Evolutionary conservation across 306 rosid genomes (phyloP).

Genomic region (Herpetospermum pedunculosum): DNA sequence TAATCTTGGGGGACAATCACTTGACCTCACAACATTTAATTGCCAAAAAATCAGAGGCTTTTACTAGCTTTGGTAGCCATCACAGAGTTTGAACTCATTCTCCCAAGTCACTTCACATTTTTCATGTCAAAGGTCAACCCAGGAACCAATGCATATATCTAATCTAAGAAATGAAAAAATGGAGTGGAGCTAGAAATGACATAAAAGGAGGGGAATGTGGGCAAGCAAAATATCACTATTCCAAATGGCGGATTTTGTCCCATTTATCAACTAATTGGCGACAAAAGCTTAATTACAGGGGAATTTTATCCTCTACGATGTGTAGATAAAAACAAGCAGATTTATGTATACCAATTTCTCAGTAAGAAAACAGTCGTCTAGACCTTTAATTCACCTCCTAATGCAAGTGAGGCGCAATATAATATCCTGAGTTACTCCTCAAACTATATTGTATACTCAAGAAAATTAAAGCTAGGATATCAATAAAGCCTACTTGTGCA

Average conservation of each 20-base stretch:
- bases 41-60: too few species aligned
- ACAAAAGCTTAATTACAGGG: background rate
- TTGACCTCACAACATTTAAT: too few species aligned
- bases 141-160: background rate
- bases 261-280: background rate
- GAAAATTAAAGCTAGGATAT: too few species aligned
- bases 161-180: background rate
- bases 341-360: background rate
- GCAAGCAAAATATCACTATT: background rate
- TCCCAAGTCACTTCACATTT: too few species aligned
- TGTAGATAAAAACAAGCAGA: background rate
- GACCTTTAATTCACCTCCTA: too few species aligned
- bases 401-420: too few species aligned
- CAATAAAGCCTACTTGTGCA: too few species aligned
- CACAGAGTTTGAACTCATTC: too few species aligned
- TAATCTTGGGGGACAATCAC: background rate
- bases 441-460: too few species aligned
- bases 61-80: too few species aligned
- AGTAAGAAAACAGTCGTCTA: background rate
- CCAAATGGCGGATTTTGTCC: background rate
- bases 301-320: background rate
- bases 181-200: background rate
- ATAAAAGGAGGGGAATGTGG: background rate
- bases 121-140: background rate
- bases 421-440: too few species aligned